Percentiles rank a stretch among this genome's conserved stretches.
Evolutionary conservation across 495 filamentous ascomycete species (phyloP).

Genomic region (Lindgomyces ingoldianus): DNA sequence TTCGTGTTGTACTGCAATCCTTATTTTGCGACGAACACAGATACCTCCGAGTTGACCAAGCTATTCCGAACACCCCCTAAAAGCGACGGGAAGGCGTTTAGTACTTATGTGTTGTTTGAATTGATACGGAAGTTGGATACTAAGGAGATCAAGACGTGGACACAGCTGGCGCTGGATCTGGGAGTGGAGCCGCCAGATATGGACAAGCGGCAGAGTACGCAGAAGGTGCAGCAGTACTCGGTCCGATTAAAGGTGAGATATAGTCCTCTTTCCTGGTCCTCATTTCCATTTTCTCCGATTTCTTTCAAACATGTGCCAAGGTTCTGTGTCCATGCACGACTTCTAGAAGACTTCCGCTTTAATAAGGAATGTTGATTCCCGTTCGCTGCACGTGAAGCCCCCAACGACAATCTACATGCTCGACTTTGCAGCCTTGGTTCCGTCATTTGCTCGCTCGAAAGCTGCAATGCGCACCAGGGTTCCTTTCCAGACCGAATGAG

Average conservation of each 20-base stretch:
- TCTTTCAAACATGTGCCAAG: not conserved
- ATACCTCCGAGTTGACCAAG: slow-evolving; percentile 66
- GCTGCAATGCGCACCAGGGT: no score
- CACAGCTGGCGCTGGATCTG: slow-evolving; percentile 81
- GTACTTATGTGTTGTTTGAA: slow-evolving; percentile 75
- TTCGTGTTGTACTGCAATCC: slow-evolving; percentile 85
- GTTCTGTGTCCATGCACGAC: no score
- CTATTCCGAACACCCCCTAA: slow-evolving; percentile 83
- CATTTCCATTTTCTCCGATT: not conserved
- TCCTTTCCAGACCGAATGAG: not conserved
- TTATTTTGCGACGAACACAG: slow-evolving; percentile 40
- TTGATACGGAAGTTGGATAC: slow-evolving; percentile 78
- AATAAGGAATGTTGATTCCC: no score
- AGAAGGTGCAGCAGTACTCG: slow-evolving; percentile 97
- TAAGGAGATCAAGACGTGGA: slow-evolving; percentile 97
- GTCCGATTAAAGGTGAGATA: slow-evolving; percentile 80
- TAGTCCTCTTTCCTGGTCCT: slow-evolving; percentile 3
- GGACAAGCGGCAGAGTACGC: slow-evolving; percentile 86
- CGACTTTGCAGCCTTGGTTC: no score
- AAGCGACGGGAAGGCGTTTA: slow-evolving; percentile 91
- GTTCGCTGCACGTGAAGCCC: no score
- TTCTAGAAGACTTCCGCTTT: no score
- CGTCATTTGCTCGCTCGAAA: no score
- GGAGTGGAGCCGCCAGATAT: slow-evolving; percentile 85
- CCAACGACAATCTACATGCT: no score